A percentile compares a stretch with the other conserved stretches of the same genome.
phyloP scores from a whole-genome alignment of 176 grass and related monocot species.

The Aegilops speltoides region DNA sequence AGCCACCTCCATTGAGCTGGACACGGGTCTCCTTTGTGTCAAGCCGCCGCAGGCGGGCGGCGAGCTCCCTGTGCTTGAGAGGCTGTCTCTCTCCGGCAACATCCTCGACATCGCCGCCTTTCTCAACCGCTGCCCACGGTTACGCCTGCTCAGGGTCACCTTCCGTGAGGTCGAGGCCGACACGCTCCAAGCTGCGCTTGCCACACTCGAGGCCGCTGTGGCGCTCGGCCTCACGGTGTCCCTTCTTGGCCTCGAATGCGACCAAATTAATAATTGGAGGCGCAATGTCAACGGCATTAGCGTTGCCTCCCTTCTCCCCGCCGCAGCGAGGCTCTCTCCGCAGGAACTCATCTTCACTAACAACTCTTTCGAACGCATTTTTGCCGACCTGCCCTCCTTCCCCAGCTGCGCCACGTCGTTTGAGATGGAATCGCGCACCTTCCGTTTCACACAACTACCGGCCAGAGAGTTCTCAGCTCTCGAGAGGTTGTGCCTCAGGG shows the following conservation, averaged over 20 bases:
- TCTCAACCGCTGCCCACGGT: background rate
- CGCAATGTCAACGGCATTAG: fast-evolving
- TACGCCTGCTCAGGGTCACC: background rate
- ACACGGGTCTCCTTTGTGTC: background rate
- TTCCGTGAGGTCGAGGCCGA: background rate
- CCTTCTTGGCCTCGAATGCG: background rate
- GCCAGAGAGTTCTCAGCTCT: background rate
- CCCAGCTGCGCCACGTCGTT: background rate
- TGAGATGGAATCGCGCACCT: background rate
- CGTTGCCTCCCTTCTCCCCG: background rate
- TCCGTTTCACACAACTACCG: background rate
- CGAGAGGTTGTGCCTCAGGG: no score
- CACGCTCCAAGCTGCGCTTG: background rate
- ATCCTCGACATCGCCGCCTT: background rate
- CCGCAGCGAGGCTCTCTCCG: background rate
- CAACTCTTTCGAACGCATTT: background rate
- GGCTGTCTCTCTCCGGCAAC: background rate
- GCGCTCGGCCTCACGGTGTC: background rate
- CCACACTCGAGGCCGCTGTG: background rate
- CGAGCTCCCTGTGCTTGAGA: background rate
- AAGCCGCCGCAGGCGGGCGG: background rate
- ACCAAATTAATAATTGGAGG: background rate
- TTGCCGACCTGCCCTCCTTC: background rate
- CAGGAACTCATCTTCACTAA: background rate
- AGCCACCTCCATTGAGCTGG: background rate